Base-by-base conservation (phyloP, 179 eudicot genomes). In the Vitellaria paradoxa region DNA sequence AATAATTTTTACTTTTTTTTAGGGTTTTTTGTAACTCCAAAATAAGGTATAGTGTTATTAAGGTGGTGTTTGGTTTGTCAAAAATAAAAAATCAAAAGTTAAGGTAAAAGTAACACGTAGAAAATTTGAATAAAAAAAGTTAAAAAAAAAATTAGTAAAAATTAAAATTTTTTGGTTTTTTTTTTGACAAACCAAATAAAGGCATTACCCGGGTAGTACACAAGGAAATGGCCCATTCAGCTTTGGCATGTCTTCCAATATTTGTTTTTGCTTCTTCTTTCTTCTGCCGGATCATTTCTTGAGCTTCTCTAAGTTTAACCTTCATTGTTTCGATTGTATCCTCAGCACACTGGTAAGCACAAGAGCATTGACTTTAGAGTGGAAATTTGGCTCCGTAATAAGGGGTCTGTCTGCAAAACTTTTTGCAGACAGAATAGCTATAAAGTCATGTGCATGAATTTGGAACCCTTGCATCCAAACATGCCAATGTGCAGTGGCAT, bases 141-240 rank as follows among this genome's bases (percentile, higher is more conserved):
- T n/a, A n/a, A n/a, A n/a, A n/a, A n/a, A n/a, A n/a, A n/a, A n/a
- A n/a, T n/a, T n/a, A n/a, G n/a, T n/a, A n/a, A n/a, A n/a, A n/a
- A n/a, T n/a, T n/a, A n/a, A n/a, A n/a, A n/a, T n/a, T n/a, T n/a
- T n/a, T n/a, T n/a, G n/a, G n/a, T n/a, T n/a, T n/a, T n/a, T n/a
- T n/a, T n/a, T n/a, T n/a, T n/a, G n/a, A n/a, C n/a, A n/a, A n/a
- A n/a, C n/a, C 12, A 14, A 46, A 13, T 65, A 23, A 26, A 62
- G 4, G 21, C 15, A 15, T 77, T 90, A 93, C 98, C 90, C 90
- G 78, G 23, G 79, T 82, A 72, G 85, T 87, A 78, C 93, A 90
- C 61, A 87, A 66, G 75, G 75, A 76, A 74, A 87, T 86, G 15
- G 91, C 93, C 98, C 97, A 85, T 82, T 82, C 64, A 56, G 96